Evolutionary conservation across 257 asterid species (phyloP).

Genomic region (Catharanthus roseus): DNA sequence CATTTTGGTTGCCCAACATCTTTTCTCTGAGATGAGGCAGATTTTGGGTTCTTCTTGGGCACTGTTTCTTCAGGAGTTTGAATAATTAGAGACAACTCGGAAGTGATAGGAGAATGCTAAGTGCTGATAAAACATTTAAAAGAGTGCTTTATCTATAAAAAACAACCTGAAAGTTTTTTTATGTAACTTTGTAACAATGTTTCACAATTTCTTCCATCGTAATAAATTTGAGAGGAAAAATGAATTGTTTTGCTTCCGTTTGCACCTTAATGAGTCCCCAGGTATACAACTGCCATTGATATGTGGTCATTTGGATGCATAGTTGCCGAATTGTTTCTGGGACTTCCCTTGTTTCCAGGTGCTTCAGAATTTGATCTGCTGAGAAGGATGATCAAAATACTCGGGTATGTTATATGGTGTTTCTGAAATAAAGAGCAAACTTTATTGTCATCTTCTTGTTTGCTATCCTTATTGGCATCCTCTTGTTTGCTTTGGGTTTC

Average conservation of each 20-base stretch:
- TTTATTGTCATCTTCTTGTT: background rate
- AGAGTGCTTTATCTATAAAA: background rate
- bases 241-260: background rate
- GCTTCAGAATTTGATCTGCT: slow-evolving; percentile 97
- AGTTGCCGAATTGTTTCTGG: slow-evolving; percentile 89
- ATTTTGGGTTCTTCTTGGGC: background rate
- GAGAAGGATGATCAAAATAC: slow-evolving; percentile 89
- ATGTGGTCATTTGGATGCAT: slow-evolving; percentile 99
- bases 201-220: background rate
- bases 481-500: background rate
- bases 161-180: background rate
- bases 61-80: background rate
- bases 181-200: background rate
- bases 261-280: slow-evolving; percentile 55
- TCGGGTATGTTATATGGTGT: slow-evolving; percentile 53
- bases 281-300: slow-evolving; percentile 93
- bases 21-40: background rate
- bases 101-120: background rate
- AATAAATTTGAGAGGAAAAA: background rate
- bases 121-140: background rate
- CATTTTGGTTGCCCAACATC: background rate
- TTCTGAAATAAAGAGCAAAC: background rate
- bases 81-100: background rate
- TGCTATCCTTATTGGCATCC: background rate
- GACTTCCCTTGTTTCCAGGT: slow-evolving; percentile 97